Evolutionary conservation across 768 basidiomycete species (phyloP).

Genomic region (Amanita molliuscula): DNA sequence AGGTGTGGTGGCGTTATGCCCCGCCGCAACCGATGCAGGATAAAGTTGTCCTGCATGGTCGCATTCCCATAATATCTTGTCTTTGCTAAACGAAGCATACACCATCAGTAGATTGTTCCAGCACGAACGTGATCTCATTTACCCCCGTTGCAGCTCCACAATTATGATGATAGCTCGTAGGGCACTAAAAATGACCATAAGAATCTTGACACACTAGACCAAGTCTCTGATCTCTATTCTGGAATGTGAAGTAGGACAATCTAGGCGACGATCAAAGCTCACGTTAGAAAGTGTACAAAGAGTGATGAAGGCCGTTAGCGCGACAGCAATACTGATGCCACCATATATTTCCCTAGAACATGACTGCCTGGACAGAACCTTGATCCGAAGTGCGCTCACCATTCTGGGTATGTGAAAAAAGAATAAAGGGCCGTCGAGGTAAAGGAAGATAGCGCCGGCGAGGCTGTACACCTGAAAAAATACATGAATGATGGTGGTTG

Average conservation of each 20-base stretch:
- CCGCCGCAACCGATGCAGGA: conserved; percentile 32
- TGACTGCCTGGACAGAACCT: background rate
- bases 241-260: conserved; percentile 7
- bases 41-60: conserved; percentile 59
- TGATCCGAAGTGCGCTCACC: conserved; percentile 27
- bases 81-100: conserved; percentile 30
- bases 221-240: conserved; percentile 58
- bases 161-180: conserved; percentile 66
- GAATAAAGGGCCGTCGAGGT: conserved; percentile 49
- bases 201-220: conserved; percentile 53
- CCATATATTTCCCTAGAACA: conserved; percentile 30
- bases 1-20: conserved; percentile 28
- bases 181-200: conserved; percentile 59
- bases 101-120: conserved; percentile 1
- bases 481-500: conserved; percentile 3
- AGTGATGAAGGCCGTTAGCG: conserved; percentile 37
- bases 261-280: conserved; percentile 16
- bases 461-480: conserved; percentile 48
- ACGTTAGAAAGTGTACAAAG: conserved; percentile 58
- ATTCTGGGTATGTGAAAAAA: conserved; percentile 60
- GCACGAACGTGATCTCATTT: conserved; percentile 9
- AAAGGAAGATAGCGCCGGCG: conserved; percentile 53
- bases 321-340: conserved; percentile 49
- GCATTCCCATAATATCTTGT: conserved; percentile 67
- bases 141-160: conserved; percentile 63